Evolutionary conservation across 2,329 filamentous ascomycete species (phyloP), one percentile per base, ranked within the genome.

Genomic region (Phymatotrichopsis omnivora): DNA sequence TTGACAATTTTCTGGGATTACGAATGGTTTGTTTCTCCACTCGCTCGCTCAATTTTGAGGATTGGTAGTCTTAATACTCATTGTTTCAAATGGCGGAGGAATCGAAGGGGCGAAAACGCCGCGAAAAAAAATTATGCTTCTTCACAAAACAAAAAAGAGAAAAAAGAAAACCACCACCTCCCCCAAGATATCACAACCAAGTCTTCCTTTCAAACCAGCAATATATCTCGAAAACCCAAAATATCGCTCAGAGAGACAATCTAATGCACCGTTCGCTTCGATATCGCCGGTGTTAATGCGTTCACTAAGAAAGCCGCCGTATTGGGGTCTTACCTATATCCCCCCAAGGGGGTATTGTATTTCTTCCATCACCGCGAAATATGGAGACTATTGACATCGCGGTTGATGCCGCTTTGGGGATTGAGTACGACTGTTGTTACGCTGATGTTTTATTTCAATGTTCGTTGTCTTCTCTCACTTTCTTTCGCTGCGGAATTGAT

Each of bases 361-460:
- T 75, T 78, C 57, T 56, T 70, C 56, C 64, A 69, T 8, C 73
- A 80, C 62, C 70, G 68, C 53, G 64, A 66, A 25, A 69, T 81
- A 51, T 76, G 74, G 71, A 67, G 67, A 32, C 78, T 77, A 0
- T 67, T 81, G 35, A 64, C 68, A 20, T 65, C 68, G n/a, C 73
- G 72, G 41, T 65, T 79, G 27, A 62, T 68, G 2, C 55, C 52
- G 5, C 43, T 56, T n/a, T 56, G 93, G 39, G 71, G 73, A 1
- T 72, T 94, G 2, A 85, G 83, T 11, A 63, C 79, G 7, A 74
- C 75, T 33, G 78, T 95, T 34, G 79, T 87, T 1, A 69, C 70
- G 8, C 70, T 75, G 63, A 93, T 95, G 85, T 95, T 96, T 65
- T 68, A 82, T 56, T 78, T 95, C 61, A 82, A 86, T 36, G 95